These are phyloP conservation scores for Dioszegia crocea DNA, from an alignment of 768 basidiomycete species.

Conservation along the genomic window DNA sequence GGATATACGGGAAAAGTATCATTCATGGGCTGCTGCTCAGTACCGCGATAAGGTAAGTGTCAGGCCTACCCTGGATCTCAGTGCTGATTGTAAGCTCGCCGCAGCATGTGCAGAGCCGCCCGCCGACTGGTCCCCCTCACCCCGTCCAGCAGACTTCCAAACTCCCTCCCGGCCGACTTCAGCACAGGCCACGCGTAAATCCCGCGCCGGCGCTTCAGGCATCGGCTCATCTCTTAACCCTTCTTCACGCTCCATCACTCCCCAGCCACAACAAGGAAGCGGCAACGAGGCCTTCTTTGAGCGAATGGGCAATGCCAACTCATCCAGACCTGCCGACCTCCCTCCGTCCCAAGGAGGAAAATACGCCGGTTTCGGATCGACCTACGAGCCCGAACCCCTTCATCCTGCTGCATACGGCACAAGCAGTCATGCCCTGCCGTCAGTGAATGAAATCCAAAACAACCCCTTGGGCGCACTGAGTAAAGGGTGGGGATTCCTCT, in stretches of 20 bases:
- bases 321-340: conserved; percentile 66
- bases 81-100: conserved; percentile 60
- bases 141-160: conserved; percentile 59
- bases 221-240: conserved; percentile 53
- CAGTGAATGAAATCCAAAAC: conserved; percentile 73
- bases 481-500: conserved; percentile 96
- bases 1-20: conserved; percentile 57
- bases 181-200: conserved; percentile 80
- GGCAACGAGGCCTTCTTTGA: conserved; percentile 84
- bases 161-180: conserved; percentile 64
- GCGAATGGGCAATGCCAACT: conserved; percentile 76
- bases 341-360: conserved; percentile 87
- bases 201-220: conserved; percentile 66
- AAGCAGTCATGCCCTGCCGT: conserved; percentile 75
- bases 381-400: conserved; percentile 54
- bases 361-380: conserved; percentile 88
- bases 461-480: conserved; percentile 78
- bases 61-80: not conserved
- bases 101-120: conserved; percentile 63
- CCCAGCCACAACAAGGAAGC: conserved; percentile 50
- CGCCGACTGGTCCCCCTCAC: conserved; percentile 71
- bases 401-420: conserved; percentile 64
- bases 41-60: conserved; percentile 80
- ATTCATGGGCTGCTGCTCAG: conserved; percentile 88
- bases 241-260: conserved; percentile 55